Conservation (phyloP, 2,329 filamentous ascomycete genomes). For the Fusarium hainanense region DNA sequence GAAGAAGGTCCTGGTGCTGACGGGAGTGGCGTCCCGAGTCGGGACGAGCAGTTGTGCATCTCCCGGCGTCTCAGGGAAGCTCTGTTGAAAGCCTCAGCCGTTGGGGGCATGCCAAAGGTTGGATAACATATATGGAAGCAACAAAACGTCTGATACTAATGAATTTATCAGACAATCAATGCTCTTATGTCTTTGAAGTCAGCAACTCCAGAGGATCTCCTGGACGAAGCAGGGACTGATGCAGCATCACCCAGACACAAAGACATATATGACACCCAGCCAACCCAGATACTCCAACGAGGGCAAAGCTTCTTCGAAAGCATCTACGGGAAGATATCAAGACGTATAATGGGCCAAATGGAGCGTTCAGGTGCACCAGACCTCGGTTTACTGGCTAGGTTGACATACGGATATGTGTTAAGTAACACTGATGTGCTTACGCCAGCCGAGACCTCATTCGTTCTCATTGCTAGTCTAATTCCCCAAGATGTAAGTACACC, state of each 20-base stretch:
- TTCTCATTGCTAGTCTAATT: constrained; percentile 45
- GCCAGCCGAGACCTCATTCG: constrained; percentile 41
- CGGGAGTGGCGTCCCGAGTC: neutral
- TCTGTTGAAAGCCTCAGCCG: constrained; percentile 42
- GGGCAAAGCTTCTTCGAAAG: constrained; percentile 40
- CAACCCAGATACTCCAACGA: constrained; percentile 31
- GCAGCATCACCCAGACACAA: constrained; percentile 20
- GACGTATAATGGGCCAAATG: constrained; percentile 44
- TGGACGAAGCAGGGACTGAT: constrained; percentile 22
- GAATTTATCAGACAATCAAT: constrained; percentile 39
- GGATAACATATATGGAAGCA: neutral
- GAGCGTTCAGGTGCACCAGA: constrained; percentile 43
- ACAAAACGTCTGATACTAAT: constrained; percentile 5
- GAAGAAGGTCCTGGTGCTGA: constrained; percentile 1
- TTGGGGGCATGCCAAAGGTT: constrained; percentile 45
- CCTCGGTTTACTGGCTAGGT: constrained; percentile 40
- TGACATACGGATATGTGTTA: constrained; percentile 44
- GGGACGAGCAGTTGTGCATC: constrained; percentile 35
- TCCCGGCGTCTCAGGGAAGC: constrained; percentile 42
- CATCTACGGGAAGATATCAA: constrained; percentile 43
- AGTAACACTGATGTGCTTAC: constrained; percentile 44
- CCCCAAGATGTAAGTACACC: constrained; percentile 42
- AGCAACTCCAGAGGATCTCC: constrained; percentile 40
- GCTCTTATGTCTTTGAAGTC: constrained; percentile 40
- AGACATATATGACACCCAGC: constrained; percentile 36